Evolutionary conservation across 305 asterid genomes (phyloP).

Genomic region (Rubia balearica): DNA sequence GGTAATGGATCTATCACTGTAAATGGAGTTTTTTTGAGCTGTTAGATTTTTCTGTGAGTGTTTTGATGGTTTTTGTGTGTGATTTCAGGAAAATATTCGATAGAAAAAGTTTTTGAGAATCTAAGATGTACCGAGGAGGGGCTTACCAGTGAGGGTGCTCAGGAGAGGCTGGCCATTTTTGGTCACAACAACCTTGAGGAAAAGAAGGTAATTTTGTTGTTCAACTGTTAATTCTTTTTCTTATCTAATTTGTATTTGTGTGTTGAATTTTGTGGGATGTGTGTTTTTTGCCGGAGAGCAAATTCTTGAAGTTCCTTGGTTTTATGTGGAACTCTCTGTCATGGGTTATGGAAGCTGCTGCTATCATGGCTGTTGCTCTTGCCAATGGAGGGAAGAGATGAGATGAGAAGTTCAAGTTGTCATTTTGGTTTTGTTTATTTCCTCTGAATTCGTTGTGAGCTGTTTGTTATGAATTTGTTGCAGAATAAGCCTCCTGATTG

Average conservation of each 20-base stretch:
- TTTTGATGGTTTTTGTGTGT: slow-evolving; percentile 17
- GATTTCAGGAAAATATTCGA: slow-evolving; percentile 77
- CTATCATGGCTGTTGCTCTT: slow-evolving; percentile 97
- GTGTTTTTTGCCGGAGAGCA: slow-evolving; percentile 64
- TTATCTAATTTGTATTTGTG: neutral
- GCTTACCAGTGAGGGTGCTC: slow-evolving; percentile 64
- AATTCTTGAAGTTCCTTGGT: slow-evolving; percentile 79
- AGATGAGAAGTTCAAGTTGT: neutral
- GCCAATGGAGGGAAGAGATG: slow-evolving; percentile 91
- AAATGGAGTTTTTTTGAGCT: slow-evolving; percentile 20
- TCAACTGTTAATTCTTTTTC: slow-evolving; percentile 1
- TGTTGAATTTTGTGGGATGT: neutral
- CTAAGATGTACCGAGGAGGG: slow-evolving; percentile 90
- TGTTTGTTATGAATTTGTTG: slow-evolving; percentile 14
- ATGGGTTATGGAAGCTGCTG: slow-evolving; percentile 99
- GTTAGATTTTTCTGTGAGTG: slow-evolving; percentile 12
- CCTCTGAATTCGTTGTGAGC: slow-evolving; percentile 1
- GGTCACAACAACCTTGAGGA: slow-evolving; percentile 98
- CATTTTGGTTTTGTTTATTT: slow-evolving; percentile 11
- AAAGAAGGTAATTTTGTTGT: slow-evolving; percentile 47
- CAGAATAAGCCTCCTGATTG: slow-evolving; percentile 99
- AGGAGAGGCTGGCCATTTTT: slow-evolving; percentile 87
- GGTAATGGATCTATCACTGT: slow-evolving; percentile 81
- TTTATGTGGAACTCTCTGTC: slow-evolving; percentile 99
- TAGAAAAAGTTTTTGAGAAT: slow-evolving; percentile 92